Conservation (phyloP, 345 rosid species). For the Anacardium occidentale region DNA sequence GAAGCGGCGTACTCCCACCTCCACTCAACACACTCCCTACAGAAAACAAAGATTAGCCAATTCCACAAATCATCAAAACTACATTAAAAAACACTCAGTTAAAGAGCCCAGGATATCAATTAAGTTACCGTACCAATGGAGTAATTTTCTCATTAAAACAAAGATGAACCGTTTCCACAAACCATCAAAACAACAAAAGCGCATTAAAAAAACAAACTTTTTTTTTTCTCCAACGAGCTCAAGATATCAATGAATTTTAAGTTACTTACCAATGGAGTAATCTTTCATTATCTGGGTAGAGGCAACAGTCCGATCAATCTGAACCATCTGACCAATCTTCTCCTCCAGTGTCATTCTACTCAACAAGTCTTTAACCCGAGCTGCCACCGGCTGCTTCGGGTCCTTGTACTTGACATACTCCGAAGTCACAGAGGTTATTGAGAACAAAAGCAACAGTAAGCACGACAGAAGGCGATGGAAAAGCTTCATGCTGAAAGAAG, state of each 20-base stretch:
- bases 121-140: constrained; percentile 35
- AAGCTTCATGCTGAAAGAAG: neutral
- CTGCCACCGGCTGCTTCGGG: constrained; percentile 41
- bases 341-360: constrained; percentile 51
- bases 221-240: no score
- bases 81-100: neutral
- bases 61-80: neutral
- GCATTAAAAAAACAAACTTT: neutral
- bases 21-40: constrained; percentile 86
- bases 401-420: constrained; percentile 50
- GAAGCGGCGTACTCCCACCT: constrained; percentile 81
- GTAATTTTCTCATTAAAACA: constrained; percentile 35
- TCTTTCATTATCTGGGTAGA: constrained; percentile 43
- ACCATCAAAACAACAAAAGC: neutral
- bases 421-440: constrained; percentile 5
- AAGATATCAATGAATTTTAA: neutral
- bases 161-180: neutral
- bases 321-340: constrained; percentile 66
- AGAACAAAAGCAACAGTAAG: neutral
- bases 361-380: constrained; percentile 42
- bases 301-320: constrained; percentile 49
- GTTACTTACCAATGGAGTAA: constrained; percentile 42
- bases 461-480: neutral
- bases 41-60: neutral
- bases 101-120: neutral